Conservation (phyloP, 768 basidiomycete genomes). For the Candolleomyces efflorescens region DNA sequence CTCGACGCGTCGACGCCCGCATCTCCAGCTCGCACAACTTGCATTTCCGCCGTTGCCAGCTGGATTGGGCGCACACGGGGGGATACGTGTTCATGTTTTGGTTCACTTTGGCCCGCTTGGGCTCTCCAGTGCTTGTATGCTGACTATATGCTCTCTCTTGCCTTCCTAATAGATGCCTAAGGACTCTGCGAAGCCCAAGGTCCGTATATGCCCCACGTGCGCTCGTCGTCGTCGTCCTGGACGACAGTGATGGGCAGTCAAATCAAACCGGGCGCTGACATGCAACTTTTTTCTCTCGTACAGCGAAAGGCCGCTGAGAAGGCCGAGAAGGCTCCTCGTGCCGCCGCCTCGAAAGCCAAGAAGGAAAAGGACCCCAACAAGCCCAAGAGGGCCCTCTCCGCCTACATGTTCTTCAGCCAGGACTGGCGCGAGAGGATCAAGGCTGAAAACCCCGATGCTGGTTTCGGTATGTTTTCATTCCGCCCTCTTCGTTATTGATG, state of each 20-base stretch:
- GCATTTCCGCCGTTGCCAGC: background rate
- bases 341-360: slow-evolving; percentile 33
- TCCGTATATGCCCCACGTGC: slow-evolving; percentile 20
- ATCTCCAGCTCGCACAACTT: background rate
- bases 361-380: slow-evolving; percentile 77
- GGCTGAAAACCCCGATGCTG: slow-evolving; percentile 90
- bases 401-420: slow-evolving; percentile 99
- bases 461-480: slow-evolving; percentile 64
- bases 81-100: background rate
- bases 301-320: slow-evolving; percentile 78
- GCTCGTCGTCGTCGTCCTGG: slow-evolving; percentile 3
- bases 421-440: slow-evolving; percentile 96
- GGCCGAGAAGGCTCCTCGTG: slow-evolving; percentile 46
- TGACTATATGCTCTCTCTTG: background rate
- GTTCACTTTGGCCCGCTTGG: background rate
- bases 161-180: slow-evolving; percentile 65
- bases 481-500: slow-evolving; percentile 1
- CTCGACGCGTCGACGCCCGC: background rate
- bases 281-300: background rate
- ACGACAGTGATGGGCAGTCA: no score
- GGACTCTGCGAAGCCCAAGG: slow-evolving; percentile 67
- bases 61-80: background rate
- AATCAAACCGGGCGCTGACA: no score
- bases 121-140: background rate
- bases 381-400: slow-evolving; percentile 90